Base-by-base conservation (phyloP, 108 stramenopile species). In the Conticribra guillardii region DNA sequence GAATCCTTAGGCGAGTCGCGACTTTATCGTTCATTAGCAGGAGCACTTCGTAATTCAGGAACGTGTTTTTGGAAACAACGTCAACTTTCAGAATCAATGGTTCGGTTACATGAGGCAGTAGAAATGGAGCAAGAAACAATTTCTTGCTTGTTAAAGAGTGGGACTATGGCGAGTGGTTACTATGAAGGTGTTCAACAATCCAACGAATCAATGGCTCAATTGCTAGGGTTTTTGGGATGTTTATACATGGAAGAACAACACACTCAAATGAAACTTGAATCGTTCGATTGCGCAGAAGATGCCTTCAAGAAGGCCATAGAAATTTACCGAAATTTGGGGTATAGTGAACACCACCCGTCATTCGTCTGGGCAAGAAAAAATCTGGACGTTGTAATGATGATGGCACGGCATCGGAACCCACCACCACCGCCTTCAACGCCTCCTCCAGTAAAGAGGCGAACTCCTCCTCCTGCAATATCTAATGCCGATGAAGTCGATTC, bases 21-120 rank as follows among this genome's bases (percentile, higher is more conserved):
- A 26, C 4, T 73, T n/a, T 50, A 41, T 34, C 64, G 58, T 27
- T 64, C 73, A 4, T 53, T 74, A 28, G 53, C 73, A 11, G 73
- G 73, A 2, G 64, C 64, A 24, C 28, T 65, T 4, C 41, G 73
- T 19, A 74, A 74, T 66, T 50, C 41, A 7, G 73, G 73, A 17
- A 74, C 73, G 26, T 66, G 73, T 52, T 66, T 22, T 59, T 66
- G 55, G 62, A 66, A 74, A 18, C 64, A 74, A 31, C 21, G 57
- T 3, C 33, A 28, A 33, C 58, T 66, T 34, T 14, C 57, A 1
- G 64, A 74, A 23, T 63, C 73, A 1, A 59, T 74, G 32, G 73
- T 65, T 50, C 31, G 50, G 11, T 59, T 74, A 37, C 32, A 28
- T 21, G 64, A 74, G 73, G 64, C 47, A 21, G 44, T 66, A 15